Base-by-base conservation (phyloP, 2,329 filamentous ascomycete genomes). In the Cordyceps militaris region DNA sequence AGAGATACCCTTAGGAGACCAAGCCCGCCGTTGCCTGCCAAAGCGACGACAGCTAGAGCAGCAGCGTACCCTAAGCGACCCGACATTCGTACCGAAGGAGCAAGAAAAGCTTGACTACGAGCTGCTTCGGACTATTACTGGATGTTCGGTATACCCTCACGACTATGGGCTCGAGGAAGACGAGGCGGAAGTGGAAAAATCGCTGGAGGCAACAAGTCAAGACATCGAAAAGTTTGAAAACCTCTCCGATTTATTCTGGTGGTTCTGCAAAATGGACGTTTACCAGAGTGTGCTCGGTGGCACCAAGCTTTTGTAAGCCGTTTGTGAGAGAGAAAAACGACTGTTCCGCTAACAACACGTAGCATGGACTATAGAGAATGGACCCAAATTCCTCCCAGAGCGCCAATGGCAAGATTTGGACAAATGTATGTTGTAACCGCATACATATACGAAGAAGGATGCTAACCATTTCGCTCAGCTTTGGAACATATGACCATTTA, bases 231-330 rank as follows among this genome's bases (percentile, higher is more conserved):
- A 82, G 42, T 96, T 89, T 66, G 88, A 94, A 66, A 86, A 88
- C 16, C 78, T 94, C 40, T 84, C 88, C 62, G 94, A 97, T 71
- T 74, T 97, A 5, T 95, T 88, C 68, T 99, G 93, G 92, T 97
- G 91, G 89, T 97, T 92, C 69, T 87, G 83, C 65, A 96, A 96
- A 71, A 94, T 97, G 77, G 94, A 97, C 69, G 84, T 89, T 9
- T 95, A 93, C 64, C 93, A 97, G 70, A 91, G 89, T 68, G 83
- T 97, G 60, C 76, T 97, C 24, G 94, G 92, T 63, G 93, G 91
- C 9, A 92, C 93, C 43, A 81, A 81, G 61, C 76, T 95, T 48
- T 86, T 97, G 91, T 96, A 76, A 80, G 91, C 80, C 24, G 5
- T 19, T 14, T 13, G 32, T 13, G 9, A 7, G 4, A 5, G n/a